Conservation (phyloP, 2,329 filamentous ascomycete species). For the Myriosclerotinia curreyana region DNA sequence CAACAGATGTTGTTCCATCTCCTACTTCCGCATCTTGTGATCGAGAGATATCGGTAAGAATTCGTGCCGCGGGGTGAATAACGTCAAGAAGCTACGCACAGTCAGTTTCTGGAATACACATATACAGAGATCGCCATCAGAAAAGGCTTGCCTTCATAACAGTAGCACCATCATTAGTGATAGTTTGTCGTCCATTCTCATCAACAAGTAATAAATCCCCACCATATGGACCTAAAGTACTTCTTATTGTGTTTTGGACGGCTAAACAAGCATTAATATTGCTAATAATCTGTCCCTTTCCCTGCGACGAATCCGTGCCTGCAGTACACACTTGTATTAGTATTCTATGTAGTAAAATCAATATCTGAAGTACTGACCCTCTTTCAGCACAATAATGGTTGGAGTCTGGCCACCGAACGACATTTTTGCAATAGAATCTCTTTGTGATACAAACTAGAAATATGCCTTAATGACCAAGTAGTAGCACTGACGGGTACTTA, state of each 20-base stretch:
- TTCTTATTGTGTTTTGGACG: conserved; percentile 93
- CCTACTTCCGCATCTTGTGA: conserved; percentile 99
- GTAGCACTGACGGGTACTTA: background rate
- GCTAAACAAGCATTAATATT: conserved; percentile 99
- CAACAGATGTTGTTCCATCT: conserved; percentile 95
- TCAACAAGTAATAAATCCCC: conserved; percentile 96
- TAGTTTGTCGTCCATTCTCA: conserved; percentile 91
- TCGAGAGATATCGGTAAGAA: conserved; percentile 96
- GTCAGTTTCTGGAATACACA: conserved; percentile 25
- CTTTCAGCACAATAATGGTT: conserved; percentile 96
- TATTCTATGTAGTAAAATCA: conserved; percentile 17
- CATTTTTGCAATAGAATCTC: conserved; percentile 51
- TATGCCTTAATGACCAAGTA: background rate
- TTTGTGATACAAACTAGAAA: conserved; percentile 13
- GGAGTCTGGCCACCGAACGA: conserved; percentile 97
- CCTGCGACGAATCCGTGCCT: conserved; percentile 98
- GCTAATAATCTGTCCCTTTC: conserved; percentile 91
- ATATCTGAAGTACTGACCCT: conserved; percentile 62
- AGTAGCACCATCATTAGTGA: conserved; percentile 98
- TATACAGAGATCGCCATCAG: background rate
- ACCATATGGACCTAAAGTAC: conserved; percentile 92
- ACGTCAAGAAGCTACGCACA: conserved; percentile 81
- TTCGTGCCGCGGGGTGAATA: conserved; percentile 92
- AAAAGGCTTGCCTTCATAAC: conserved; percentile 81
- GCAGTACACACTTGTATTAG: conserved; percentile 30